phyloP scores from a whole-genome alignment of 805 yeast genomes.

The Lipomyces mesembrius region DNA sequence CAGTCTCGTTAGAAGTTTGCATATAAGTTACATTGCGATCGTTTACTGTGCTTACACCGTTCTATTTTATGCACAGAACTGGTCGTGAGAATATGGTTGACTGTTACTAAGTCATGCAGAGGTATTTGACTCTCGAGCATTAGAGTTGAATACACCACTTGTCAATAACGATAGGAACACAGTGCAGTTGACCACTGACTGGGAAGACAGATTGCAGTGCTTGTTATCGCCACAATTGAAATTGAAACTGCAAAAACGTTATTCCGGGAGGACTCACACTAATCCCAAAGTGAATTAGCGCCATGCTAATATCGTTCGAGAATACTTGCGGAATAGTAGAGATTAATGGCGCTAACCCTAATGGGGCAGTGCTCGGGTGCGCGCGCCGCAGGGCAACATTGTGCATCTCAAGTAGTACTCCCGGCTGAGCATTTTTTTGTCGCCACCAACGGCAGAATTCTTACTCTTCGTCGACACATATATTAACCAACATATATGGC shows the following conservation, averaged over 20 bases:
- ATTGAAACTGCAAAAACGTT: background rate
- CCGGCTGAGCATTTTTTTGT: background rate
- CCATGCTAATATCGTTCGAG: background rate
- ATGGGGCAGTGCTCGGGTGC: background rate
- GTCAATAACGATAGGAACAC: background rate
- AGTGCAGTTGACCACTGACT: too few species aligned
- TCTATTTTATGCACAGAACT: too few species aligned
- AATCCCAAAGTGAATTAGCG: background rate
- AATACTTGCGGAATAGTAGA: background rate
- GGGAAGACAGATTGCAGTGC: background rate
- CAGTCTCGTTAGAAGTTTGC: too few species aligned
- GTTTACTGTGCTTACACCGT: too few species aligned
- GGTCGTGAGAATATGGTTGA: too few species aligned
- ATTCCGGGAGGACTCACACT: background rate
- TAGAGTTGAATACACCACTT: background rate
- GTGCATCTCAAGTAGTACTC: background rate
- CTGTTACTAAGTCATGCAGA: too few species aligned
- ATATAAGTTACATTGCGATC: too few species aligned
- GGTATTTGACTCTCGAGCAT: too few species aligned
- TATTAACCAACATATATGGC: background rate
- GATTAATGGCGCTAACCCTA: background rate
- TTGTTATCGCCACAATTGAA: background rate
- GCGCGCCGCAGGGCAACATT: too few species aligned
- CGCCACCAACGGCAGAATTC: background rate
- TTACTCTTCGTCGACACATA: background rate